phyloP scores from a whole-genome alignment of 306 rosid species.

The Notholithocarpus densiflorus region DNA sequence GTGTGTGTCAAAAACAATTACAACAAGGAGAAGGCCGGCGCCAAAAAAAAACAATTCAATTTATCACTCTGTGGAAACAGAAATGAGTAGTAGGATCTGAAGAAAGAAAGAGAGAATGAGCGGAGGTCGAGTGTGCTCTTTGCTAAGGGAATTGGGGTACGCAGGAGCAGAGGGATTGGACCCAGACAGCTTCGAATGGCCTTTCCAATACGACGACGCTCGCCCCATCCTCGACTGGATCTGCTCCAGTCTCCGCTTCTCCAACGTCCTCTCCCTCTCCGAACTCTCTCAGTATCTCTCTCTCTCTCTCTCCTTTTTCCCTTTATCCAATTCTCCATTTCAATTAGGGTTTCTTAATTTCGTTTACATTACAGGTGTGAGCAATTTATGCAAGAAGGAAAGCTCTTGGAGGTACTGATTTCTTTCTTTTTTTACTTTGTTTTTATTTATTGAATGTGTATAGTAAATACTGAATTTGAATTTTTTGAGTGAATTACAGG shows the following conservation, averaged over 20 bases:
- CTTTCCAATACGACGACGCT: slow-evolving; percentile 84
- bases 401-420: slow-evolving; percentile 70
- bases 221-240: slow-evolving; percentile 90
- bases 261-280: slow-evolving; percentile 79
- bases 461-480: too few relatives aligned
- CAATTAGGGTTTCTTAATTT: not conserved
- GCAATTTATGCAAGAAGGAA: slow-evolving; percentile 77
- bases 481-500: slow-evolving; percentile 34
- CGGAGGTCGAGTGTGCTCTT: slow-evolving; percentile 53
- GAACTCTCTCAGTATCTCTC: slow-evolving; percentile 67
- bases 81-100: too few relatives aligned
- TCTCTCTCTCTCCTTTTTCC: not conserved
- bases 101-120: slow-evolving; percentile 40
- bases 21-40: too few relatives aligned
- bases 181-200: slow-evolving; percentile 97
- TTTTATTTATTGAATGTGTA: not conserved
- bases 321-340: not conserved
- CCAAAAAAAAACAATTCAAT: too few relatives aligned
- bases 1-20: rapidly evolving
- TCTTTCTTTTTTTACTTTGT: not conserved
- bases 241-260: slow-evolving; percentile 86
- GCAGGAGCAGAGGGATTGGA: slow-evolving; percentile 58
- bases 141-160: slow-evolving; percentile 74
- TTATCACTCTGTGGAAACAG: too few relatives aligned
- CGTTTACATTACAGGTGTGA: slow-evolving; percentile 42